These are phyloP conservation scores for Tetrahymena thermophila DNA, from an alignment of 73 alveolate genomes.

Conservation along the genomic window DNA sequence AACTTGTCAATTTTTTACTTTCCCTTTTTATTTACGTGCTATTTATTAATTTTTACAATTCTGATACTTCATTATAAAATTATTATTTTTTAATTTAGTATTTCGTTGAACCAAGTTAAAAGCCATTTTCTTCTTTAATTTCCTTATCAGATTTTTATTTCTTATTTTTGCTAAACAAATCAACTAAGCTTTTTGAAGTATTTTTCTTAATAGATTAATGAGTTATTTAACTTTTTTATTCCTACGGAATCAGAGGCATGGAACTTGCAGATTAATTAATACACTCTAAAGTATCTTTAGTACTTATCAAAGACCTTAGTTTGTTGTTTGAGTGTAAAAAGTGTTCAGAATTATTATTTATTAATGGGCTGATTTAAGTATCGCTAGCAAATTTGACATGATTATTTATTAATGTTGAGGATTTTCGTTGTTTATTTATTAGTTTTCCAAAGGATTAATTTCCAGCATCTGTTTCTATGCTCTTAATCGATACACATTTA, in stretches of 20 bases:
- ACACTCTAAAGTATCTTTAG: background rate
- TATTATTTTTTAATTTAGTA: background rate
- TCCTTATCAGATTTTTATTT: background rate
- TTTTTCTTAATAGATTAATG: background rate
- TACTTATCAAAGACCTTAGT: background rate
- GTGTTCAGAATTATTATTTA: background rate
- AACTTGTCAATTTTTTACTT: background rate
- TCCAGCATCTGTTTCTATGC: background rate
- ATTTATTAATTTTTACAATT: background rate
- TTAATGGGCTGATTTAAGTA: background rate
- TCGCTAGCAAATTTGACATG: background rate
- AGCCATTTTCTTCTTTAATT: background rate
- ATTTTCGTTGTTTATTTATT: background rate
- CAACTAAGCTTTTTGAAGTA: background rate
- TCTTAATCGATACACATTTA: background rate
- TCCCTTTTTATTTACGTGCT: background rate
- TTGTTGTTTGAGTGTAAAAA: background rate
- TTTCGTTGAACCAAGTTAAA: background rate
- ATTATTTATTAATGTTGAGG: background rate
- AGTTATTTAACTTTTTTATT: background rate
- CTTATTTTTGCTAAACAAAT: background rate
- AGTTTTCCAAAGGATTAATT: background rate
- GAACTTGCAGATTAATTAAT: background rate
- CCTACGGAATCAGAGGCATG: background rate
- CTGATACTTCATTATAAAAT: background rate